Conservation (phyloP, 2,329 filamentous ascomycete species). For the Aspergillaceae sp. region DNA sequence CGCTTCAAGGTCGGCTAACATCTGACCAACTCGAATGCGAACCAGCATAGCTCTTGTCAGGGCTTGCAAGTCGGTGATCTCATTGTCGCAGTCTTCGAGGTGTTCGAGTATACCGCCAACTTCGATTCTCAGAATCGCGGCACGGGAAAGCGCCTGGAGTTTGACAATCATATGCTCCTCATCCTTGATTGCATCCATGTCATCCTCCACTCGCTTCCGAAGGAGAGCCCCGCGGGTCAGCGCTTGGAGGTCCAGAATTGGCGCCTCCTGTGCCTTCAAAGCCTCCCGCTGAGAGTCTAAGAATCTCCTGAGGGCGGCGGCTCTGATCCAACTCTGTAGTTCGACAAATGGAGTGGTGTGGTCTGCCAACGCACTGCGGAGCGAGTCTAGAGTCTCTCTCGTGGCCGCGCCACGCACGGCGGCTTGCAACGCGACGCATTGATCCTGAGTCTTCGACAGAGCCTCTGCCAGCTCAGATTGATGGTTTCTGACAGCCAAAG, state of each 20-base stretch:
- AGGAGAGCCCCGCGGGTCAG: constrained; percentile 37
- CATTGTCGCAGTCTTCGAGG: constrained; percentile 58
- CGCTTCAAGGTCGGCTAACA: constrained; percentile 69
- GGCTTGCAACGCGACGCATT: constrained; percentile 40
- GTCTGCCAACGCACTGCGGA: constrained; percentile 20
- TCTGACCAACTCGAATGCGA: constrained; percentile 62
- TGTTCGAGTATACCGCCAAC: constrained; percentile 53
- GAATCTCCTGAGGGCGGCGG: constrained; percentile 21
- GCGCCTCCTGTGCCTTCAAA: constrained; percentile 37
- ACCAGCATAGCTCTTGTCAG: constrained; percentile 70
- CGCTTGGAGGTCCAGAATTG: constrained; percentile 45
- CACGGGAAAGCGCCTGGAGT: constrained; percentile 34
- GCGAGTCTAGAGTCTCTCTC: constrained; percentile 17
- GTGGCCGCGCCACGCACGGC: constrained; percentile 33
- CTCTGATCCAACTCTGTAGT: constrained; percentile 29
- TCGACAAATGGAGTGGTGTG: constrained; percentile 20
- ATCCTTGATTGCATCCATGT: constrained; percentile 22
- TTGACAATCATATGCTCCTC: constrained; percentile 24
- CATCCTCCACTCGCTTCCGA: constrained; percentile 22
- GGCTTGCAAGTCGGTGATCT: constrained; percentile 64
- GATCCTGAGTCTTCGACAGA: constrained; percentile 32
- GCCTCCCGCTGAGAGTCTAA: constrained; percentile 26
- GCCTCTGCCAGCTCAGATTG: constrained; percentile 33
- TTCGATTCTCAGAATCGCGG: constrained; percentile 32
- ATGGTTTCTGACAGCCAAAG: constrained; percentile 29